Percentiles rank a stretch among this genome's conserved stretches.
Conservation (phyloP, 495 filamentous ascomycete species). For the Rusavskia elegans region DNA sequence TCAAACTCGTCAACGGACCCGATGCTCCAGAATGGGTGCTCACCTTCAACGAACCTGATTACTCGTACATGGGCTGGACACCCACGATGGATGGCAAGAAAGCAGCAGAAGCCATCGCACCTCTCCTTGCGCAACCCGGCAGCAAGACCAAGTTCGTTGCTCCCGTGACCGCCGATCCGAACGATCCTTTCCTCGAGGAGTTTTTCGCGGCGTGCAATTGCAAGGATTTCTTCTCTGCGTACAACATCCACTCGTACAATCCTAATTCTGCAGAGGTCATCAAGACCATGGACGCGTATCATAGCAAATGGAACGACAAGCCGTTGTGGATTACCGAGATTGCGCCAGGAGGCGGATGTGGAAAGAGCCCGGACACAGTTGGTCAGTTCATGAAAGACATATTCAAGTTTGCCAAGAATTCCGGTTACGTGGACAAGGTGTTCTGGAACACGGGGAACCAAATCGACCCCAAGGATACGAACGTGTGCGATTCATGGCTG, state of each 20-base stretch:
- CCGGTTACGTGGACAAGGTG: not conserved
- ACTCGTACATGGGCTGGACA: not conserved
- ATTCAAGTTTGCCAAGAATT: not conserved
- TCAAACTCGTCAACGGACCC: not conserved
- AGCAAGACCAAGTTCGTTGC: conserved; percentile 2
- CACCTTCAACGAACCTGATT: conserved; percentile 5
- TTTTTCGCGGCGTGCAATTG: conserved; percentile 1
- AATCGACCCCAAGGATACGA: not conserved
- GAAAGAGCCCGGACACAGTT: not conserved
- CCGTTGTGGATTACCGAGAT: not conserved
- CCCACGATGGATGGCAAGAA: not conserved
- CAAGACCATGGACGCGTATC: not conserved
- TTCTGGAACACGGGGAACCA: conserved; percentile 1
- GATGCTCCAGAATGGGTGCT: conserved; percentile 1
- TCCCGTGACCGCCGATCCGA: not conserved
- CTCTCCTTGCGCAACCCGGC: not conserved
- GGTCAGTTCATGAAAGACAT: not conserved
- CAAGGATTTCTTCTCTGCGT: conserved; percentile 1
- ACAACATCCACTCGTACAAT: not conserved
- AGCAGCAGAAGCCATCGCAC: not conserved
- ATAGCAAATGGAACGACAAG: not conserved
- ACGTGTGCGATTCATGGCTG: conserved; percentile 1
- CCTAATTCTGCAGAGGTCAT: not conserved
- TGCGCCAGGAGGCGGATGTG: not conserved
- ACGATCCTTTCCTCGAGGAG: not conserved